Conservation (phyloP, 148 eudicot genomes). For the Cornus suecica region DNA sequence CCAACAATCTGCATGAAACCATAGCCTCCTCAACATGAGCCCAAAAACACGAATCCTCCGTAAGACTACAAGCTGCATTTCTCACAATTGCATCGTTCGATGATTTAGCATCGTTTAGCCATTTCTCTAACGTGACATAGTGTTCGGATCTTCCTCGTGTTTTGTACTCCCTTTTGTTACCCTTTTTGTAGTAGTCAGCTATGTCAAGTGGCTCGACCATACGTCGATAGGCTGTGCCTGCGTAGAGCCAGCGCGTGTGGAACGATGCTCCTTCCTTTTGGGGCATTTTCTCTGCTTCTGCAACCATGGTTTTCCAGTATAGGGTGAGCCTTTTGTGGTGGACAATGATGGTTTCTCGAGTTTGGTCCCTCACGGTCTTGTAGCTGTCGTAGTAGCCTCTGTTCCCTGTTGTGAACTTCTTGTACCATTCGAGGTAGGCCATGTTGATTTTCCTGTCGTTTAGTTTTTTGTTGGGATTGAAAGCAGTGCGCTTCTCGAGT, state of each 20-base stretch:
- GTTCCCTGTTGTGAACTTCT: not conserved
- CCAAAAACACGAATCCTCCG: slow-evolving; percentile 44
- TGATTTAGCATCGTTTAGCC: slow-evolving; percentile 16
- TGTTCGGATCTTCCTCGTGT: slow-evolving; percentile 23
- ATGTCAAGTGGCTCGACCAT: slow-evolving; percentile 40
- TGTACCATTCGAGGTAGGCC: slow-evolving; percentile 32
- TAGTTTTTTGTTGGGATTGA: slow-evolving; percentile 18
- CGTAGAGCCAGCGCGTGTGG: slow-evolving; percentile 7
- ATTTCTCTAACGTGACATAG: slow-evolving; percentile 24
- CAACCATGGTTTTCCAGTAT: slow-evolving; percentile 24
- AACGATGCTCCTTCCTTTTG: slow-evolving; percentile 14
- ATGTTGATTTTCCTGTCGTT: slow-evolving; percentile 25
- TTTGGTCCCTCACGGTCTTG: not conserved
- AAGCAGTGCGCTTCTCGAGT: not conserved
- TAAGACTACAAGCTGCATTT: slow-evolving; percentile 20
- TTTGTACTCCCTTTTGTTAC: slow-evolving; percentile 18
- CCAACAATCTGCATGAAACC: slow-evolving; percentile 10
- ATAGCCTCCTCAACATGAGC: slow-evolving; percentile 36
- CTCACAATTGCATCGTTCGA: not conserved
- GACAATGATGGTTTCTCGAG: slow-evolving; percentile 11
- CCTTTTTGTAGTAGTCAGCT: slow-evolving; percentile 30
- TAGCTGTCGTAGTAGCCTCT: slow-evolving; percentile 31
- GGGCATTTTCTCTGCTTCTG: slow-evolving; percentile 26
- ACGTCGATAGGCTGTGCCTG: slow-evolving; percentile 28
- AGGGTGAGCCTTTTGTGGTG: slow-evolving; percentile 13